Evolutionary conservation across 164 flowering plant genomes (phyloP).

Genomic region (Buxus sempervirens): DNA sequence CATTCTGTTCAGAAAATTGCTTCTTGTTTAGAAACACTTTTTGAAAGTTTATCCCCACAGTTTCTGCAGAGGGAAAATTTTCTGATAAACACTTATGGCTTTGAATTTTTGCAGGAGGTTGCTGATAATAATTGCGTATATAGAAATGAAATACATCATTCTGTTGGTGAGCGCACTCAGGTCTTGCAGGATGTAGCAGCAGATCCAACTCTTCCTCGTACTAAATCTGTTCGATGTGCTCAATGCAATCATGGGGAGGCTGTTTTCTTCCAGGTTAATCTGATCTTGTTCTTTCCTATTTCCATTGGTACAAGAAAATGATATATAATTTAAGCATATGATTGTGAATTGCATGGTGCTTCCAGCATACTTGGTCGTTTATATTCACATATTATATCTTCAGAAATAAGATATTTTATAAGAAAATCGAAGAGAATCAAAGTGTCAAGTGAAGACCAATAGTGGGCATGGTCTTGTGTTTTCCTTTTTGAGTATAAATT

Average conservation of each 20-base stretch:
- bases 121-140: slow-evolving; percentile 90
- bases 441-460: background rate
- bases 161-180: slow-evolving; percentile 81
- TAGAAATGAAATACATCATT: slow-evolving; percentile 76
- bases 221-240: slow-evolving; percentile 68
- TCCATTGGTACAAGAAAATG: background rate
- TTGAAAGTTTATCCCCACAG: too few relatives aligned
- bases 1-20: too few relatives aligned
- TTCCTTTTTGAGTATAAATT: background rate
- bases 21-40: too few relatives aligned
- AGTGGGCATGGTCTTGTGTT: background rate
- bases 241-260: slow-evolving; percentile 85
- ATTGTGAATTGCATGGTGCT: background rate
- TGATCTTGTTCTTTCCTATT: slow-evolving; percentile 3
- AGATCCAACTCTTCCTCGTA: slow-evolving; percentile 95
- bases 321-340: too few relatives aligned
- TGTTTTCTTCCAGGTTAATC: slow-evolving; percentile 85
- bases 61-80: background rate
- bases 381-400: background rate
- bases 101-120: slow-evolving; percentile 54
- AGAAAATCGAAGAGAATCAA: background rate
- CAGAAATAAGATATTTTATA: too few relatives aligned
- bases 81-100: background rate
- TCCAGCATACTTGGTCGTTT: background rate
- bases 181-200: slow-evolving; percentile 80